Evolutionary conservation across 352 stramenopile species (phyloP), one percentile per base, ranked within the genome.

Genomic region (Globisporangium iwayamae): DNA sequence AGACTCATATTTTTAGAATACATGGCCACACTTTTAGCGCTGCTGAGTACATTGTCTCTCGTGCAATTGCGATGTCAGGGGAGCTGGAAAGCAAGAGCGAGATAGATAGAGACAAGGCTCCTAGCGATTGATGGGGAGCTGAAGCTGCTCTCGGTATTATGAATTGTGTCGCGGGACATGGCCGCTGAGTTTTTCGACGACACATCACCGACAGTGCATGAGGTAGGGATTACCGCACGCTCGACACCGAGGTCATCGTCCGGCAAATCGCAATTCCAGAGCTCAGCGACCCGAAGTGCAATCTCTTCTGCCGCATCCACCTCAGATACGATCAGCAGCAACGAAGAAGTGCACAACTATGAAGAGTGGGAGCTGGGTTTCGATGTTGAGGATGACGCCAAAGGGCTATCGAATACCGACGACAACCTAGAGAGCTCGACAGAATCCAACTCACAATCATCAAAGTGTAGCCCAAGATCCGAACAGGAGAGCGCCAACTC

Each of bases 241-340:
- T 57, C 51, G 30, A 9, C 51, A 41, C 18, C 36, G 8, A 43
- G 30, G 51, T 28, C 51, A 43, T 39, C 14, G 28, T 43, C 51
- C 10, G n/a, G 30, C 6, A n/a, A 39, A 30, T 52, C 28, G 36
- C 59, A 39, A 52, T n/a, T 43, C 10, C 48, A 32, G n/a, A 41
- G 25, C 34, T 55, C 60, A 32, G 56, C 18, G 0, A 36, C 36
- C 9, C 62, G 55, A 20, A 68, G 55, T 22, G 47, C 63, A 6
- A 30, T 68, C 25, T 72, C 67, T 38, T 78, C 71, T 18, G 69
- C 75, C 34, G 63, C 34, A 14, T 81, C 73, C 7, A 67, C 47
- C n/a, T 62, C 70, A 6, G 76, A 82, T 4, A 78, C 74, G 25
- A 83, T 81, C 56, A 62, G 55, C 58, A 83, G 70, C 53, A 69